Evolutionary conservation across 1,139 yeast genomes (phyloP), one percentile per base, ranked within the genome.

Genomic region (Komagataea norvegica): DNA sequence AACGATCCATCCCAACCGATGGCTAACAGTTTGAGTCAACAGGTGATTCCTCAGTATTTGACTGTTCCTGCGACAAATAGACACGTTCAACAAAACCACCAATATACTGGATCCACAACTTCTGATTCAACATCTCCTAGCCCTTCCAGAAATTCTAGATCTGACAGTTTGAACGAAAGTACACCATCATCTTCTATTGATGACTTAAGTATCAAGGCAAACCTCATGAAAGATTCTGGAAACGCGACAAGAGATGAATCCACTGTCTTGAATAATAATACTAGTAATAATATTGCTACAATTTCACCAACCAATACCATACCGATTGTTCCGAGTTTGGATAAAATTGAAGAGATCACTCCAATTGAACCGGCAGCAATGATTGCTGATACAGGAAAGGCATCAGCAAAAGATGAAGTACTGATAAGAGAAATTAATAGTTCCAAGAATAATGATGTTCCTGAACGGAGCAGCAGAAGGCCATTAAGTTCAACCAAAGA

Each of bases 151-250:
- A 42, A 46, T 2, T 53, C 57, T 1, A 44, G 54, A 37, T 43
- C 52, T 3, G 51, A 50, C 27, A 49, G 52, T 34, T 37, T 41
- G 8, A 41, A 44, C 34, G 57, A 53, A 16, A 48, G 48, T 18
- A 51, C 57, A 6, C 57, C 57, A 5, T 48, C 57, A n/a, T 52
- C 56, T 1, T 52, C 56, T 6, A 45, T 52, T 18, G 57, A 53
- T 32, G 57, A 53, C 30, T 36, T 53, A 5, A 33, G 27, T 7
- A 9, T 43, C 48, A 3, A 6, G 36, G n/a, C 35, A 26, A 15
- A 11, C 24, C 7, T 24, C 4, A 27, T 31, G 28, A 19, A 21
- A 25, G 16, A 28, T 6, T 26, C 29, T 6, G 29, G 31, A 15
- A 27, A 35, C 14, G 17, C 15, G 23, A 3, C 28, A 19, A 5